Evolutionary conservation across 2,329 filamentous ascomycete species (phyloP), one percentile per base, ranked within the genome.

Genomic region (Monilinia aucupariae): DNA sequence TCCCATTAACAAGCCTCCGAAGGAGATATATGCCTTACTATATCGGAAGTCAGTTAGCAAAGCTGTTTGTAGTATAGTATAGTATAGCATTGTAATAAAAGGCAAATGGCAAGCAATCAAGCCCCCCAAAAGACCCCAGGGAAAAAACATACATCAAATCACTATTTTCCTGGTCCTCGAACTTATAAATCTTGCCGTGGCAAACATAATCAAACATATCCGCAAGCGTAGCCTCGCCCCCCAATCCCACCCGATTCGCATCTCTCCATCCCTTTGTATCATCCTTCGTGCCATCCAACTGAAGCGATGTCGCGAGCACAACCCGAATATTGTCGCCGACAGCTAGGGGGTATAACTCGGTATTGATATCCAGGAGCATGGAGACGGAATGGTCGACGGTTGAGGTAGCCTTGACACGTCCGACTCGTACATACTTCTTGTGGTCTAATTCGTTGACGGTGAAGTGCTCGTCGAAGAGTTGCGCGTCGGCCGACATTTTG

Each of bases 381-480:
- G 85, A 82, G 37, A 89, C 90, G 67, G 85, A 81, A 70, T 83
- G 84, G 78, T 96, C 91, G 27, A 47, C 54, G 69, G 83, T 81
- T 30, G 89, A 93, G 59, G 83, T 89, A 74, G 86, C 92, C 62
- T 81, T 85, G 74, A 97, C 85, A 70, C 94, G 93, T 62, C 91
- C 89, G 32, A 97, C 93, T 68, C 93, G 91, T 79, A 97, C 94
- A 78, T 99, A 99, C 79, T 97, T 96, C 73, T 87, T 84, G 73
- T 87, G 83, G 79, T 96, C 90, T 75, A 91, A 80, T 62, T 84
- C 78, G 69, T 86, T 93, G 72, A 97, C 82, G 66, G 84, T 89
- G 83, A 97, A 97, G 72, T 85, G 88, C 74, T 96, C 92, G 78
- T 97, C 92, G 79, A 96, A 96, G 76, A 97, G 90, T 73, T 94